A percentile compares a stretch with the other conserved stretches of the same genome.
Conservation (phyloP, 202 grass and related monocot species). For the Dendrocalamus latiflorus region DNA sequence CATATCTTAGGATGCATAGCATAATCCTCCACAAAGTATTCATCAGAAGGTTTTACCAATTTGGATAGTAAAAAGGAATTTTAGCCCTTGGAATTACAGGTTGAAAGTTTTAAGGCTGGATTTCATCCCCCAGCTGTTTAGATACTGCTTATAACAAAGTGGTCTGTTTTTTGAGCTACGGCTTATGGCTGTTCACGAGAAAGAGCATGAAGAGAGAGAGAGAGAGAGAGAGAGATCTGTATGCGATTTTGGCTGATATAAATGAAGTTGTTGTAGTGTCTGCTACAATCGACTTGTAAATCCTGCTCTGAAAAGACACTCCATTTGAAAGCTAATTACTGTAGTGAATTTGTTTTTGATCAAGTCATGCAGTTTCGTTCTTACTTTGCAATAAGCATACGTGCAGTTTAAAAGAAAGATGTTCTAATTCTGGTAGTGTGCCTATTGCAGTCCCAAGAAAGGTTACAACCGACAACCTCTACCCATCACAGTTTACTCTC, state of each 20-base stretch:
- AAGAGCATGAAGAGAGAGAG: no score
- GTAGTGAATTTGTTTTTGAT: slow-evolving; percentile 1
- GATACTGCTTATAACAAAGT: background rate
- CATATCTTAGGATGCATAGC: background rate
- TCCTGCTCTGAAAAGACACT: no score
- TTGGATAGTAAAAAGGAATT: background rate
- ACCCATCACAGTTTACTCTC: background rate
- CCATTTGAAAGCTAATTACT: no score
- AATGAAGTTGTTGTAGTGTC: no score
- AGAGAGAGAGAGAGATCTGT: no score
- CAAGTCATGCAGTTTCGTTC: background rate
- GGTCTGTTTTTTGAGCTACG: no score
- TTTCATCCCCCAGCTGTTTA: background rate
- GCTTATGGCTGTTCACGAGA: no score
- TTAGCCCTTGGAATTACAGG: background rate
- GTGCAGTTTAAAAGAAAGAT: background rate
- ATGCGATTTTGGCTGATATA: no score
- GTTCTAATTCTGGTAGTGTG: slow-evolving; percentile 13
- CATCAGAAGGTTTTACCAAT: background rate
- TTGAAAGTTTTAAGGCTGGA: background rate
- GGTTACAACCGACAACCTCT: background rate
- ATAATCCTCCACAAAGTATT: background rate
- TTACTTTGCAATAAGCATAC: slow-evolving; percentile 12
- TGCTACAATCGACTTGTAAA: no score
- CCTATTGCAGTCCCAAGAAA: slow-evolving; percentile 25